These are phyloP conservation scores for Rosa persica DNA, from an alignment of 306 rosid species.

Conservation along the genomic window DNA sequence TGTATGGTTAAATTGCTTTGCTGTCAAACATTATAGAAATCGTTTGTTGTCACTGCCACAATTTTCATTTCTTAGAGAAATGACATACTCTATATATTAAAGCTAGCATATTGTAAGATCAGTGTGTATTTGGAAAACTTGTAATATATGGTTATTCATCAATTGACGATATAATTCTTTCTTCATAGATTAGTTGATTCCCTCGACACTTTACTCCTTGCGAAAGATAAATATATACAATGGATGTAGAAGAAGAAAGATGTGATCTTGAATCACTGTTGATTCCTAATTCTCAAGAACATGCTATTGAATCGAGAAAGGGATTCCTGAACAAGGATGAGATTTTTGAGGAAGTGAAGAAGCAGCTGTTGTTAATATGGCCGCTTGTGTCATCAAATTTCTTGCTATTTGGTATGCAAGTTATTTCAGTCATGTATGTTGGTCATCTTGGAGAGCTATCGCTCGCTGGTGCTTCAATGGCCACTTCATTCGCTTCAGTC, in stretches of 20 bases:
- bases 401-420: background rate
- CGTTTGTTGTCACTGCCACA: background rate
- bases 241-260: background rate
- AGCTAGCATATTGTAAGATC: background rate
- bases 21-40: background rate
- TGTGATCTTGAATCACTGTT: background rate
- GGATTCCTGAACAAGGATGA: background rate
- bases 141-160: too few species aligned
- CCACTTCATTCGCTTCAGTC: background rate
- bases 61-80: background rate
- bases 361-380: background rate
- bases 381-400: conserved; percentile 8
- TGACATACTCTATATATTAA: background rate
- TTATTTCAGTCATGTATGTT: conserved; percentile 5
- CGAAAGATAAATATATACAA: background rate
- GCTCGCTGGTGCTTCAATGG: background rate
- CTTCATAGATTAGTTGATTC: too few species aligned
- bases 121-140: too few species aligned
- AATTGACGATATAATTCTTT: too few species aligned
- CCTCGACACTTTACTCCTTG: background rate
- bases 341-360: background rate
- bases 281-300: background rate
- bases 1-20: background rate
- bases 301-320: background rate
- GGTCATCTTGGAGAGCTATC: conserved; percentile 1